Conservation (phyloP, 2,329 filamentous ascomycete species). For the Diaporthe sp. region DNA sequence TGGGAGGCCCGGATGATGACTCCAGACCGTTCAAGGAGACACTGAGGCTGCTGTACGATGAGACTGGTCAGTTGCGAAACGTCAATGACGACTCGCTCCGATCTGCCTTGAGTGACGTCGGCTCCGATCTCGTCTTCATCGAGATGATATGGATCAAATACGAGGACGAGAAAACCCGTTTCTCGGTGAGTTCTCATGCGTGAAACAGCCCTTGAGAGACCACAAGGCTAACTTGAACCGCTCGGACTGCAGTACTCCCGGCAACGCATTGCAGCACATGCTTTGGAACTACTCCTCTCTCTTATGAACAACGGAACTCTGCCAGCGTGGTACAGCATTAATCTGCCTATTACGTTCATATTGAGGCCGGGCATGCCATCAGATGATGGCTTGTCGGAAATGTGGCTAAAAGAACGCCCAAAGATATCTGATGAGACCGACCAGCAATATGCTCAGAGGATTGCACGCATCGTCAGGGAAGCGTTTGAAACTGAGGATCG, state of each 20-base stretch:
- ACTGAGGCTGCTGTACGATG: background rate
- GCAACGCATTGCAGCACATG: background rate
- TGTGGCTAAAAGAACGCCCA: background rate
- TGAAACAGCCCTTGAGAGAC: background rate
- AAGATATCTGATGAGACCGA: background rate
- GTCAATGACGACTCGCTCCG: background rate
- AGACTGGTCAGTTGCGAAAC: background rate
- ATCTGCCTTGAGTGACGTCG: background rate
- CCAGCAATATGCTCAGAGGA: background rate
- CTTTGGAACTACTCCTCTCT: background rate
- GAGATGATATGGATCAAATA: slow-evolving; percentile 21
- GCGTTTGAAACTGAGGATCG: background rate
- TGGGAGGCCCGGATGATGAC: background rate
- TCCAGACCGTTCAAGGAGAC: slow-evolving; percentile 18
- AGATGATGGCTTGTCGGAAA: slow-evolving; percentile 11
- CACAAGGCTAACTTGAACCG: background rate
- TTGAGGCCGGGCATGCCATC: background rate
- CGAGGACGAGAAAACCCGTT: background rate
- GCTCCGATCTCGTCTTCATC: background rate
- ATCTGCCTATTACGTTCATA: background rate
- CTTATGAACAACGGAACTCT: slow-evolving; percentile 1
- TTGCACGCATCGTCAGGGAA: background rate
- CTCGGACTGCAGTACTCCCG: background rate
- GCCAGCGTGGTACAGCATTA: background rate
- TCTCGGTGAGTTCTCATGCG: background rate